Conservation (phyloP, 495 filamentous ascomycete genomes). For the Chaetomium fimeti region DNA sequence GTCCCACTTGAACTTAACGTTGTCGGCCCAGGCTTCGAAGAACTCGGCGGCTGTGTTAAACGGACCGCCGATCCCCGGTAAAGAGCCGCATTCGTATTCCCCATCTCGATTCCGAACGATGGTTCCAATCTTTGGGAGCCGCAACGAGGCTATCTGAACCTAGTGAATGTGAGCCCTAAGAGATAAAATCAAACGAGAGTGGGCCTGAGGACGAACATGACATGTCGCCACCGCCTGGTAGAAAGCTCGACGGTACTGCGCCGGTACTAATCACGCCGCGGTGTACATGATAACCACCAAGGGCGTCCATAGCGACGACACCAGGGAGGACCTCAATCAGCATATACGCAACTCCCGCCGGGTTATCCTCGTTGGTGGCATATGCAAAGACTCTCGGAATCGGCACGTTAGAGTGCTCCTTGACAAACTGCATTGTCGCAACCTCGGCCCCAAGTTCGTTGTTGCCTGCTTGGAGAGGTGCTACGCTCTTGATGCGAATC, state of each 20-base stretch:
- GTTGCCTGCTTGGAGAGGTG: not conserved
- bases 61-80: conserved; percentile 29
- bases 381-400: conserved; percentile 27
- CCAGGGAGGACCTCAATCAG: conserved; percentile 30
- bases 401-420: conserved; percentile 16
- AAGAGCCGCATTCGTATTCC: conserved; percentile 23
- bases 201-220: not conserved
- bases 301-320: conserved; percentile 25
- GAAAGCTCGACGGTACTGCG: not conserved
- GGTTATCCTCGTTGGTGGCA: conserved; percentile 13
- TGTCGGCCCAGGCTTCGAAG: conserved; percentile 25
- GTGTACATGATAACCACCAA: conserved; percentile 18
- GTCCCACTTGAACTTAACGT: conserved; percentile 19
- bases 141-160: conserved; percentile 24
- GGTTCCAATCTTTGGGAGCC: conserved; percentile 18
- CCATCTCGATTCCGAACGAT: conserved; percentile 17
- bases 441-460: conserved; percentile 7
- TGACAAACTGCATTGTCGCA: conserved; percentile 6
- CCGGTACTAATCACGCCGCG: conserved; percentile 20
- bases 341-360: conserved; percentile 24
- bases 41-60: conserved; percentile 29
- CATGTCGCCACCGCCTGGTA: not conserved
- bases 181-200: not conserved
- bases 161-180: not conserved
- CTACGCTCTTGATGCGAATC: conserved; percentile 1